A percentile compares a stretch with the other conserved stretches of the same genome.
These are phyloP conservation scores for Diplodia seriata DNA, from an alignment of 2,329 filamentous ascomycete genomes.

Conservation along the genomic window DNA sequence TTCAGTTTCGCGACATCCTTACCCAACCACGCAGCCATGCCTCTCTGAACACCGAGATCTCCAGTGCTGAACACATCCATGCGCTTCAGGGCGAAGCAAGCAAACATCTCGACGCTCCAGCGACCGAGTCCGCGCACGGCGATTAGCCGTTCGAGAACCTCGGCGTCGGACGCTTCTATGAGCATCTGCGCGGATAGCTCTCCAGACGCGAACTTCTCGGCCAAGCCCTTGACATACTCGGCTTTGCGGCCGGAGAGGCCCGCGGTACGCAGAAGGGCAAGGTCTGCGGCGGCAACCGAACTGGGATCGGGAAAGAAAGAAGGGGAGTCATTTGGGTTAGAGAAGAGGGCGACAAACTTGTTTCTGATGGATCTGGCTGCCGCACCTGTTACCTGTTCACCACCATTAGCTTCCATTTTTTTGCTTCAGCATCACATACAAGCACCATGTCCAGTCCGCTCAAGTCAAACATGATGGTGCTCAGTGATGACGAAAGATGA, in stretches of 20 bases:
- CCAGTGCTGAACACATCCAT: conserved; percentile 93
- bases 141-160: conserved; percentile 80
- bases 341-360: conserved; percentile 80
- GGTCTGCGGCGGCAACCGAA: conserved; percentile 68
- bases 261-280: conserved; percentile 77
- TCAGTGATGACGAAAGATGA: not conserved
- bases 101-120: conserved; percentile 99
- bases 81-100: conserved; percentile 90
- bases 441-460: no score
- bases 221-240: conserved; percentile 88
- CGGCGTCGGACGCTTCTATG: conserved; percentile 80
- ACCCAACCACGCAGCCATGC: conserved; percentile 88
- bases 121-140: conserved; percentile 85
- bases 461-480: not conserved
- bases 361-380: conserved; percentile 88
- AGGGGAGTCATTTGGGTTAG: conserved; percentile 36
- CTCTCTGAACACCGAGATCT: conserved; percentile 91
- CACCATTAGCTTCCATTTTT: not conserved
- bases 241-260: conserved; percentile 94
- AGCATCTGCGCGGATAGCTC: conserved; percentile 80
- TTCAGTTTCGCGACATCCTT: conserved; percentile 85
- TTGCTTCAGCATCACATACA: not conserved
- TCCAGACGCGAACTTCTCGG: conserved; percentile 77
- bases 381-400: conserved; percentile 75
- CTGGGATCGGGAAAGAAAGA: conserved; percentile 75